Evolutionary conservation across 805 yeast species (phyloP), one percentile per base, ranked within the genome.

Genomic region (Phaffomyces opuntiae): DNA sequence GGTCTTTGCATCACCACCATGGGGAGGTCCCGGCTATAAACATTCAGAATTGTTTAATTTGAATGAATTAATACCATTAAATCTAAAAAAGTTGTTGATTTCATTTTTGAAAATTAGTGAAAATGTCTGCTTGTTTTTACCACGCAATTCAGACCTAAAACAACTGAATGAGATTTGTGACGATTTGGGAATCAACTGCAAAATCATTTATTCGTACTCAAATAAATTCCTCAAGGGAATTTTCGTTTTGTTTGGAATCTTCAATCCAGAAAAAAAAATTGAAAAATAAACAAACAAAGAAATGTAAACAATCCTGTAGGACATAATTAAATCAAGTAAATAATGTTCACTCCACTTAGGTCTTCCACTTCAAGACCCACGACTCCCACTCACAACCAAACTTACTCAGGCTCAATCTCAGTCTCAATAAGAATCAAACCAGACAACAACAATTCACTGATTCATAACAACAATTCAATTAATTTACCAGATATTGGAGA

Each of bases 371-470:
- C 40, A 16, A 38, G 34, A 12, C 42, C 46, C 5, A 26, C 40
- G 9, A 44, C 46, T 12, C 46, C 46, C 17, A 40, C 34, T 17
- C 40, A 25, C 9, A 16, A 31, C 13, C 38, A 34, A 19, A 31
- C 29, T 13, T 46, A 43, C 39, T 43, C 43, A 5, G 95, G 95
- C 2, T 72, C 82, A 14, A 87, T 88, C 51, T 74, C 78, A 2
- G 96, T 88, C 1, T 76, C 89, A 0, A 75, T 88, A 12, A 69
- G 96, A 49, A 88, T 90, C 16, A 81, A 83, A 52, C 96, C 96
- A 0, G 69, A 53, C 35, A 56, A 53, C 56, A 14, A 51, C 54
- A 38, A 51, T 58, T 49, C 84, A 77, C 82, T 63, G 53, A 29
- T 29, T 29, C 47, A 71, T 75, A 39, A 45, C 19, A 35, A 39